A percentile compares a stretch with the other conserved stretches of the same genome.
phyloP scores from a whole-genome alignment of 2,329 filamentous ascomycete genomes.

The Trichophyton mentagrophytes region DNA sequence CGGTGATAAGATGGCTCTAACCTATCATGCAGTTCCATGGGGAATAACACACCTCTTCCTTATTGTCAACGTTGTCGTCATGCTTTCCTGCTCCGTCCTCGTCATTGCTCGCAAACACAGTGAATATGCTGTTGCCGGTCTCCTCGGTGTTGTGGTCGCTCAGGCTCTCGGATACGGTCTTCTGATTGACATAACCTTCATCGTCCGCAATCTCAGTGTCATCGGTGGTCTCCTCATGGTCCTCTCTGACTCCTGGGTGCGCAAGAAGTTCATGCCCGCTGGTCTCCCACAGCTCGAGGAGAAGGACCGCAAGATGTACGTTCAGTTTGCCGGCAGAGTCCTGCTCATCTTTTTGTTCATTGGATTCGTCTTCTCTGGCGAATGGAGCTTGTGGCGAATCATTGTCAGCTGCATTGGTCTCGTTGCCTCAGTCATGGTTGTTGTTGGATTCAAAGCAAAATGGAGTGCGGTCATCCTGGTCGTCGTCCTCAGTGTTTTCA shows the following conservation, averaged over 20 bases:
- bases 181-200: slow-evolving; percentile 99
- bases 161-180: slow-evolving; percentile 94
- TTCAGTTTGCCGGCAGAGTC: slow-evolving; percentile 91
- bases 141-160: slow-evolving; percentile 79
- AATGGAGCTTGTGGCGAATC: slow-evolving; percentile 83
- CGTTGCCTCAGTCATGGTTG: slow-evolving; percentile 92
- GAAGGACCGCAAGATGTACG: slow-evolving; percentile 99
- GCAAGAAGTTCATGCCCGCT: slow-evolving; percentile 92
- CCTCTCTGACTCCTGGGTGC: slow-evolving; percentile 91
- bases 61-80: slow-evolving; percentile 75
- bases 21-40: slow-evolving; percentile 53
- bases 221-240: slow-evolving; percentile 98
- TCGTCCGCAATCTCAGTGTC: slow-evolving; percentile 94
- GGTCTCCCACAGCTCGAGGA: slow-evolving; percentile 89
- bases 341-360: slow-evolving; percentile 95
- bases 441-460: slow-evolving; percentile 99
- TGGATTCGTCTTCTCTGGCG: slow-evolving; percentile 88
- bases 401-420: slow-evolving; percentile 73
- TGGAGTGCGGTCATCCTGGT: slow-evolving; percentile 93
- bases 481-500: slow-evolving; percentile 90
- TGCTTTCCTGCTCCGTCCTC: slow-evolving; percentile 66
- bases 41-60: slow-evolving; percentile 90
- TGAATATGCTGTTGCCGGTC: slow-evolving; percentile 80
- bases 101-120: slow-evolving; percentile 89
- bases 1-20: not conserved